These are phyloP conservation scores for Volvox africanus DNA, from an alignment of 139 green algal species.

Conservation along the genomic window DNA sequence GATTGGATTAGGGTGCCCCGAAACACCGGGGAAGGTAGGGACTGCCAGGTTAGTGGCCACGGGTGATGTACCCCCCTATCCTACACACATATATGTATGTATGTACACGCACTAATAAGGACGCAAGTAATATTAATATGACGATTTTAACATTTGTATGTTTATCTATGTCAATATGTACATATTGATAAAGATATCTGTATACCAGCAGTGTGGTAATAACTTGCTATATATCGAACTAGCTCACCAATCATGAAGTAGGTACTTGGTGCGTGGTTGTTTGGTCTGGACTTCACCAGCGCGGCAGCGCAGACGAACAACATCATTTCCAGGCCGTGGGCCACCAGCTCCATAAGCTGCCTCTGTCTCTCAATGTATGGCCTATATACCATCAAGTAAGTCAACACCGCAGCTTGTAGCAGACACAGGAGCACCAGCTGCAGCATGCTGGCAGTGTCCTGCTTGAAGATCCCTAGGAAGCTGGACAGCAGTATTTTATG, in stretches of 20 bases:
- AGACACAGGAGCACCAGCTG: conserved; percentile 5
- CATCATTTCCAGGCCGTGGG: conserved; percentile 4
- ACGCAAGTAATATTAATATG: too few species aligned
- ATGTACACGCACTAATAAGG: too few species aligned
- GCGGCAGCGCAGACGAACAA: not conserved
- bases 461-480: not conserved
- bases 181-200: too few species aligned
- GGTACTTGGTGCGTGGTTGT: not conserved
- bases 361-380: conserved; percentile 9
- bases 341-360: not conserved
- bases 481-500: not conserved
- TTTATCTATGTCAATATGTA: too few species aligned
- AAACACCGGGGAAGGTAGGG: too few species aligned
- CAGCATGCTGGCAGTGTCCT: too few species aligned
- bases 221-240: not conserved
- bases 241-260: conserved; percentile 44
- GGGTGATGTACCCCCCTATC: too few species aligned
- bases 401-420: conserved; percentile 1
- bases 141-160: too few species aligned
- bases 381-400: not conserved
- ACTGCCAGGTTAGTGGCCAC: too few species aligned
- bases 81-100: too few species aligned
- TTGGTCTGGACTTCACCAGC: not conserved
- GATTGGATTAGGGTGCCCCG: too few species aligned
- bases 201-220: too few species aligned